Percentiles rank a stretch among this genome's conserved stretches.
Evolutionary conservation across 2,329 filamentous ascomycete species (phyloP).

Genomic region (Talaromyces amestolkiae): DNA sequence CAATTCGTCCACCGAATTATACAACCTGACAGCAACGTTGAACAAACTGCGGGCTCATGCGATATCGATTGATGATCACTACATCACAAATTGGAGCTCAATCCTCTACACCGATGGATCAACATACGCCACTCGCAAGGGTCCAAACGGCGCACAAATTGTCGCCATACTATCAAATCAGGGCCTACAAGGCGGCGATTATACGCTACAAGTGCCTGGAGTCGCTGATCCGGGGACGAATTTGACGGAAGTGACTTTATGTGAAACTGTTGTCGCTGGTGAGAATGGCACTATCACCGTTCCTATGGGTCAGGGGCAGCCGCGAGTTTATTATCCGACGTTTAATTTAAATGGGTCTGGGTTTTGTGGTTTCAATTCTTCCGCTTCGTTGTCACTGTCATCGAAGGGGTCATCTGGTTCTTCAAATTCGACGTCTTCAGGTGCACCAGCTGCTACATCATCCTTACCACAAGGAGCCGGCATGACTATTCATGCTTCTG

Average conservation of each 20-base stretch:
- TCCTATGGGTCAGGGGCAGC: conserved; percentile 24
- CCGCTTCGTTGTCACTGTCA: not conserved
- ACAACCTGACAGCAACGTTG: conserved; percentile 44
- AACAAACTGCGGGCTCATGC: conserved; percentile 50
- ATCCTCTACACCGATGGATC: conserved; percentile 40
- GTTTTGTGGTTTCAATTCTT: conserved; percentile 21
- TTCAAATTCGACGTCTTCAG: not conserved
- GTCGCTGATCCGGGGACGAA: conserved; percentile 33
- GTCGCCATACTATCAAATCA: conserved; percentile 43
- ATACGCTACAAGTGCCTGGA: conserved; percentile 50
- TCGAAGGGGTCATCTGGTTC: not conserved
- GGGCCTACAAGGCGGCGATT: conserved; percentile 37
- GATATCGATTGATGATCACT: conserved; percentile 34
- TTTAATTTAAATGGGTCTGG: conserved; percentile 24
- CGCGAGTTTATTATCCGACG: conserved; percentile 26
- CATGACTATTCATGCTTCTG: not conserved
- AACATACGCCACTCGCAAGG: conserved; percentile 44
- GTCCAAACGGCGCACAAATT: conserved; percentile 35
- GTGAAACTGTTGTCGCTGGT: conserved; percentile 26
- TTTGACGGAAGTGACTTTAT: conserved; percentile 41
- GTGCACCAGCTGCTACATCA: not conserved
- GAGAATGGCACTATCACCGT: conserved; percentile 23
- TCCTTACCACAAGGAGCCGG: not conserved
- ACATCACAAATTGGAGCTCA: conserved; percentile 37
- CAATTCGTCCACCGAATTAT: conserved; percentile 45